A percentile compares a stretch with the other conserved stretches of the same genome.
Conservation (phyloP, 805 yeast species). For the Candida taoyuanica region DNA sequence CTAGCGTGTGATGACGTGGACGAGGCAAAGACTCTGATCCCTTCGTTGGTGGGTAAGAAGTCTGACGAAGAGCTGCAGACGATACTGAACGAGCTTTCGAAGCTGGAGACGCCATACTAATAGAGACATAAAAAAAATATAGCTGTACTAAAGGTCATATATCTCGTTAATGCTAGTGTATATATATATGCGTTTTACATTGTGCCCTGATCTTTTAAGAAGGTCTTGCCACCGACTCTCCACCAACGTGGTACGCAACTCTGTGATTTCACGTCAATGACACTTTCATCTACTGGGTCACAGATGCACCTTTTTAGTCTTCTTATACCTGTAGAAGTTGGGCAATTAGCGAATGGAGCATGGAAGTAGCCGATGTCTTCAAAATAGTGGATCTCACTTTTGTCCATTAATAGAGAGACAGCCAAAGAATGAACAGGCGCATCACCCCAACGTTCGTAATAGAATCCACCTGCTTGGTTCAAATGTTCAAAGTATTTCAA, state of each 20-base stretch:
- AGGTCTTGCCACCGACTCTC: conserved; percentile 62
- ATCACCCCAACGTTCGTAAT: conserved; percentile 93
- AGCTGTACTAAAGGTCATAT: too few relatives aligned
- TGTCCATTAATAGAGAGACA: conserved; percentile 52
- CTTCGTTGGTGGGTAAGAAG: conserved; percentile 77
- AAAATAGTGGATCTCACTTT: conserved; percentile 65
- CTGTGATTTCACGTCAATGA: conserved; percentile 39
- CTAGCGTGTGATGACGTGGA: conserved; percentile 94
- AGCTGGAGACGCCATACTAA: conserved; percentile 44
- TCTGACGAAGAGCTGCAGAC: conserved; percentile 84
- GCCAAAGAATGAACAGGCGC: conserved; percentile 87
- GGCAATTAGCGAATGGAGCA: conserved; percentile 62
- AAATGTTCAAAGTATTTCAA: conserved; percentile 55
- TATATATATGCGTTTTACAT: background rate
- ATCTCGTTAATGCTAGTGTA: background rate
- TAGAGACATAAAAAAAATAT: background rate
- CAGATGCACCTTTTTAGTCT: conserved; percentile 59
- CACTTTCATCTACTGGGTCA: conserved; percentile 40
- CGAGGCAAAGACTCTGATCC: conserved; percentile 92
- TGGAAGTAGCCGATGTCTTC: conserved; percentile 81
- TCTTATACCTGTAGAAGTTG: conserved; percentile 45
- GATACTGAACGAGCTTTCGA: conserved; percentile 80
- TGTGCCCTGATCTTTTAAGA: conserved; percentile 38
- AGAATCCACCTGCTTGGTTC: conserved; percentile 70
- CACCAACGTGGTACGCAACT: conserved; percentile 77